Base-by-base conservation (phyloP, 495 filamentous ascomycete species). In the Emericellopsis terricola region DNA sequence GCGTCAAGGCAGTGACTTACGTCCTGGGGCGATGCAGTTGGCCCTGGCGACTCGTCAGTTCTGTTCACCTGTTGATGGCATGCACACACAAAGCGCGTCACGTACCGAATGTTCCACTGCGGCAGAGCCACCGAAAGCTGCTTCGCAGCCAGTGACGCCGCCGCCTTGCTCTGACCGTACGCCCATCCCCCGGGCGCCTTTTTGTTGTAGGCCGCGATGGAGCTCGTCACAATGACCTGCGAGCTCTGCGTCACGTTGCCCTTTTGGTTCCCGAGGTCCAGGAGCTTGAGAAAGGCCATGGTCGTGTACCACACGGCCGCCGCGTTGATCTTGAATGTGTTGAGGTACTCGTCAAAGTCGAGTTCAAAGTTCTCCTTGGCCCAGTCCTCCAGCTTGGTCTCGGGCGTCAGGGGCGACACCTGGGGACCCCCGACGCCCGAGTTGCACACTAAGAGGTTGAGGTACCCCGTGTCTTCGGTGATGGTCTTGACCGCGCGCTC, bases 401-500 rank as follows among this genome's bases (percentile, higher is more conserved):
- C 47, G 1, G 49, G 42, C 15, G 38, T 42, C 1, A 50, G 46
- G 1, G 41, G 28, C 7, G 11, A 44, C 3, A 59, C 56, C 14
- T 50, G 44, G 1, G 75, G 69, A 8, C 76, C 78, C 15, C 62
- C 48, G 16, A 70, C 60, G 11, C 77, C 78, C 6, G 73, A 67
- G 52, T 81, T 83, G 39, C 72, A 73, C 19, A 81, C 60, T 0
- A 82, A 50, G 24, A 81, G 48, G 45, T 81, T 73, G 21, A 81
- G 57, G 38, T 66, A 68, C 3, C 60, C 68, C 2, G 54, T 56
- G 20, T 79, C 71, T 3, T 56, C 46, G 19, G 63, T 50, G 31
- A 81, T 57, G 1, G 61, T 46, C 2, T 55, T 42, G 19, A 63
- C 73, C 15, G 70, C 62, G 8, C 53, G 48, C 36, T 66, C 42